Evolutionary conservation across 768 basidiomycete genomes (phyloP), one percentile per base, ranked within the genome.

Genomic region (Kwoniella bestiolae): DNA sequence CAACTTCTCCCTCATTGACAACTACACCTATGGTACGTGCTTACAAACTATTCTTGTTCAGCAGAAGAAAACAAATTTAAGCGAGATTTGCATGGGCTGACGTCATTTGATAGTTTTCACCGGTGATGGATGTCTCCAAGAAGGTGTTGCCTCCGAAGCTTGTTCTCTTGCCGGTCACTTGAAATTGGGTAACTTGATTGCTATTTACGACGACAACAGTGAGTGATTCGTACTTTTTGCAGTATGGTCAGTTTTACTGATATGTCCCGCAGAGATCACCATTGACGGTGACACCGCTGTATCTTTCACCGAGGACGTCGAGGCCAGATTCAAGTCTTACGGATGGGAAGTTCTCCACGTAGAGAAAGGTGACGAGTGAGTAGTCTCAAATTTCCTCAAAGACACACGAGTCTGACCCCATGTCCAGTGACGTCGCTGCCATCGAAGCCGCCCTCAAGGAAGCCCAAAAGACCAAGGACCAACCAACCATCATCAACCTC

Each of bases 111-210:
- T 44, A 65, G 63, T 46, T 56, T 95, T 96, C 84, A 85, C 87
- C 66, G 94, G 94, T 75, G 94, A 97, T 82, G 94, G 94, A 50
- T 97, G 94, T 83, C 85, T 97, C 59, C 94, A 94, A 90, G 94
- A 97, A 82, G 94, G 94, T 85, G 89, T 97, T 71, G 86, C 93
- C n/a, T 86, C 86, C 68, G 94, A 97, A 81, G 92, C 94, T 44
- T 90, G 90, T 66, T 92, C 90, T 75, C 86, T 96, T 69, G 94
- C 92, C 66, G 94, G 94, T 68, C 94, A 97, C 83, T 86, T 96
- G 74, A 89, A 93, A 80, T 86, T 97, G 45, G 93, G 91, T 61
- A 96, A 94, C 83, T 85, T 97, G 75, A 89, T 97, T 76, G 91
- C 90, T 63, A 85, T 96, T 77, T 96, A 94, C 82, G 94, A 97